Evolutionary conservation across 805 yeast genomes (phyloP), one percentile per base, ranked within the genome.

Genomic region (Saccharomycodes ludwigii): DNA sequence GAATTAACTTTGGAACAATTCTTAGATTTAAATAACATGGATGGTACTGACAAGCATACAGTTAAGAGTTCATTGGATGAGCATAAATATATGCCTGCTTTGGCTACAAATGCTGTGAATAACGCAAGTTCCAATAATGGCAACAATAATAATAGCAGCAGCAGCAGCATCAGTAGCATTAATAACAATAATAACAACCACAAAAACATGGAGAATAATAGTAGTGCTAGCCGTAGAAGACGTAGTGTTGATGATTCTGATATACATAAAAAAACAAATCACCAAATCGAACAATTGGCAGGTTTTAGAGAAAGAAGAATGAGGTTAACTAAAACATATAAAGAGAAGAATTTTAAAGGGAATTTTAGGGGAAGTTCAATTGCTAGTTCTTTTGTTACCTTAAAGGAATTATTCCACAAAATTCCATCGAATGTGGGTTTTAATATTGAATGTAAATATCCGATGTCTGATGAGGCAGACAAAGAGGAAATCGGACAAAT

Each of bases 381-480:
- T 50, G 95, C 95, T 6, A 82, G 95, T 0, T 77, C 83, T 20
- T 88, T 88, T 54, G 94, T 88, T 6, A 85, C 96, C 0, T 64
- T 88, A 41, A 77, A 71, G 44, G 95, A 86, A 42, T 66, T 86
- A 29, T 84, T 88, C 59, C 68, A 68, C 46, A 81, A 81, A 41
- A 58, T 88, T 17, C 96, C 97, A 1, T 63, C 66, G 35, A 70
- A 67, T 36, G 93, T 86, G 11, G 97, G 97, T 0, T 86, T 91
- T 60, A 88, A 88, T 49, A 83, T 88, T 38, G 97, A 88, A 54
- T 76, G 91, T 56, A 85, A 88, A 51, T 88, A 85, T 50, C 97
- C 97, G 2, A 81, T 88, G 91, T 65, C 84, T 31, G 94, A 84
- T 51, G 97, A 88, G 58, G 86, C 94, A 0, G 80, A 85, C 51